Base-by-base conservation (phyloP, 2,329 filamentous ascomycete genomes). In the Pseudovirgaria hyperparasitica region DNA sequence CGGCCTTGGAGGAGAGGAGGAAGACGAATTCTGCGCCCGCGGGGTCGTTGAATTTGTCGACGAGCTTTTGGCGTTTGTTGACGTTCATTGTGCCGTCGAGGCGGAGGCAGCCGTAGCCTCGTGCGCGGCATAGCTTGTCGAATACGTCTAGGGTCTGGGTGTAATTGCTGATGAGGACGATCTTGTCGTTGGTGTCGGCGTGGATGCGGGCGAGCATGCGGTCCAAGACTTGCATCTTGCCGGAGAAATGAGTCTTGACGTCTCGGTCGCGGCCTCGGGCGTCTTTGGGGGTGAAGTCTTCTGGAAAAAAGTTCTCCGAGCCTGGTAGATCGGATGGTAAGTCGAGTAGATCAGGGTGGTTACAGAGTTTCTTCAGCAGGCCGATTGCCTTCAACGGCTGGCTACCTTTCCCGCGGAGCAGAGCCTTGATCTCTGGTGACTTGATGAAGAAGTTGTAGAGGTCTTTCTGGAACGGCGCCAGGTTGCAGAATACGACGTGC, bases 31-130 rank as follows among this genome's bases (percentile, higher is more conserved):
- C 90, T 2, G 69, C 65, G 2, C 86, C 86, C 5, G 87, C 69
- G 0, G 90, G 90, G 41, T 98, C 76, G 48, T 98, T 98, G 66
- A 98, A 98, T 41, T 80, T 87, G 62, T 98, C 90, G 6, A 98
- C 90, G 2, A 98, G 72, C 57, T 94, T 98, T 46, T 93, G 82
- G 8, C 90, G 77, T 58, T 98, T 98, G 53, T 78, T 92, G 41
- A 96, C 85, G 45, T 86, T 92, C 90, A 98, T 96, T 6, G 82
- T 92, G 23, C 92, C 90, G 45, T 98, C 90, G 4, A 98, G 76
- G 16, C 90, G 79, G 27, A 98, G 67, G 39, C 67, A 80, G 21
- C 87, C 87, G 45, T 98, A 98, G 3, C 67, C 70, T 10, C 85
- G 80, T 30, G 73, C 70, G 22, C 87, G 82, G 49, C 90, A 98